Evolutionary conservation across 352 stramenopile genomes (phyloP), one percentile per base, ranked within the genome.

Genomic region (Pythium monospermum): DNA sequence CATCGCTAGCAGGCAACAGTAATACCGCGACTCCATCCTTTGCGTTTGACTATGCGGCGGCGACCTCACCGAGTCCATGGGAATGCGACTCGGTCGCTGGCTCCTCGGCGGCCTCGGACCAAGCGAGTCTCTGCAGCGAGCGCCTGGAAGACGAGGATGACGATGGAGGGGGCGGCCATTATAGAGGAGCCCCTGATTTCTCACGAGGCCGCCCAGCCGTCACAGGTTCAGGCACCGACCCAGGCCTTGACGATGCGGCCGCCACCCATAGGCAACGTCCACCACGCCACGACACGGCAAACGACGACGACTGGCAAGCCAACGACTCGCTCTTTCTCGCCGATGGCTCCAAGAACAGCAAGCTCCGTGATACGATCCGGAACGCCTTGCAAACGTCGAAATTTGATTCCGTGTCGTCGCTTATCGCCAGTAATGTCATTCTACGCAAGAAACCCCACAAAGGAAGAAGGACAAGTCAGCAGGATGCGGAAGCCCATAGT

Each of bases 371-470:
- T 49, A 94, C 79, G 18, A 90, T 95, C 30, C 73, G 76, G 10
- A 66, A 71, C 5, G 81, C 83, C 2, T 68, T 96, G 4, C 76
- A 85, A 26, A 71, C 91, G 4, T 94, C 83, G 22, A 91, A 92
- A 60, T 97, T 96, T 54, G 88, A 97, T 65, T 96, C 85, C 1
- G 78, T 96, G 19, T 91, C 86, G 18, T 87, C 88, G 12, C 72
- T 95, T 2, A 69, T 96, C 11, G 83, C 87, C 1, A 87, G 75
- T 16, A 87, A 87, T 35, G 73, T 89, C 10, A 59, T 87, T 8
- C 58, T 94, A 3, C 66, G 77, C 5, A 76, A 66, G 28, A 88
- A 83, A 47, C 57, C 56, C 38, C n/a, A 22, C 32, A 42, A 10
- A 13, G 1, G 41, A 39, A 4, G 28, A 55, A 22, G 16, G 19